Evolutionary conservation across 2,329 filamentous ascomycete genomes (phyloP).

Genomic region (Pestalotiopsis sp.): DNA sequence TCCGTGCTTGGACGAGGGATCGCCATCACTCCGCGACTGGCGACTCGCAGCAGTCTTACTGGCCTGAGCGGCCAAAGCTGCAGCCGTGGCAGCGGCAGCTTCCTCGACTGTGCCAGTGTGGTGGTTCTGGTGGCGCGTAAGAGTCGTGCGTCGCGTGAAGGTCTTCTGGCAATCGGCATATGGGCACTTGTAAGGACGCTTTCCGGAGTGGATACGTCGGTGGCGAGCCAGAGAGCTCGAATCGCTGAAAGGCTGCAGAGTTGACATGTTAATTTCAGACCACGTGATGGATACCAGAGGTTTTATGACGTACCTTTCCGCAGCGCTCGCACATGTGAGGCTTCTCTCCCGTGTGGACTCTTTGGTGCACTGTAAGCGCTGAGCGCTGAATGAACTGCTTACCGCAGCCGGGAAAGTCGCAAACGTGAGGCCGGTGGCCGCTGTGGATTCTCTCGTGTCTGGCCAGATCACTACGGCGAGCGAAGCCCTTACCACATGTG

Average conservation of each 20-base stretch:
- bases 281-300: too few relatives aligned
- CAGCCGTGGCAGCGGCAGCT: slow-evolving; percentile 83
- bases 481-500: slow-evolving; percentile 89
- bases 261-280: slow-evolving; percentile 19
- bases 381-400: slow-evolving; percentile 98
- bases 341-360: slow-evolving; percentile 97
- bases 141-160: slow-evolving; percentile 90
- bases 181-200: slow-evolving; percentile 94
- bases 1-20: slow-evolving; percentile 68
- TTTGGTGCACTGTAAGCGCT: slow-evolving; percentile 89
- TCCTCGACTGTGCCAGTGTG: slow-evolving; percentile 95
- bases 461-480: slow-evolving; percentile 87
- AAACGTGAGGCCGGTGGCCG: slow-evolving; percentile 86
- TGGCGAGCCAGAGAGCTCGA: slow-evolving; percentile 92
- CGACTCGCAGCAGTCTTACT: slow-evolving; percentile 29
- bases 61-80: slow-evolving; percentile 65
- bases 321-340: slow-evolving; percentile 97
- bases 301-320: slow-evolving; percentile 70
- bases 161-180: slow-evolving; percentile 98
- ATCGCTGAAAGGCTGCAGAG: slow-evolving; percentile 83
- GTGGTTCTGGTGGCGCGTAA: slow-evolving; percentile 94
- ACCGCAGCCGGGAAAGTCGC: slow-evolving; percentile 82
- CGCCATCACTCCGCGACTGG: slow-evolving; percentile 66
- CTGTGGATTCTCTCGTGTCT: slow-evolving; percentile 97
- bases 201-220: slow-evolving; percentile 91